A percentile compares a stretch with the other conserved stretches of the same genome.
phyloP scores from a whole-genome alignment of 2,329 filamentous ascomycete species.

The Fusarium domesticum region DNA sequence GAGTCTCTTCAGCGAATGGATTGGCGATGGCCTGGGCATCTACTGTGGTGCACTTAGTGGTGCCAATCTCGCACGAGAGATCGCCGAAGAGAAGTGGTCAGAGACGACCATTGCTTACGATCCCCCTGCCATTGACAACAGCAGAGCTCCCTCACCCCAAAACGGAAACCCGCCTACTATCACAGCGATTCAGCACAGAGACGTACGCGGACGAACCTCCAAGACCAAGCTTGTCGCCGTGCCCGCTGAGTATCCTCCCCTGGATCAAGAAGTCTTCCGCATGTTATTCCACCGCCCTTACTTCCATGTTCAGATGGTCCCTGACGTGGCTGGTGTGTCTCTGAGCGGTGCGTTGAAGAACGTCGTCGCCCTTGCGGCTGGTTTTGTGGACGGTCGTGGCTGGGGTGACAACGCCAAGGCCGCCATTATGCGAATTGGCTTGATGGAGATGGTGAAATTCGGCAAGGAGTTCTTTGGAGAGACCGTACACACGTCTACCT shows the following conservation, averaged over 20 bases:
- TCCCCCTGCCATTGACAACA: constrained; percentile 79
- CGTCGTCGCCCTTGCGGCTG: constrained; percentile 88
- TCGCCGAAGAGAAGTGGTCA: constrained; percentile 92
- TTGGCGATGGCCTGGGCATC: constrained; percentile 85
- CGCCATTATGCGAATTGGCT: constrained; percentile 94
- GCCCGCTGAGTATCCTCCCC: constrained; percentile 76
- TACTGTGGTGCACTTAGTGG: constrained; percentile 95
- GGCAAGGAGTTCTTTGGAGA: constrained; percentile 89
- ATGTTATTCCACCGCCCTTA: constrained; percentile 92
- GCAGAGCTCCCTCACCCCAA: constrained; percentile 61
- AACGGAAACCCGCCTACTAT: constrained; percentile 48
- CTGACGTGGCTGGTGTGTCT: constrained; percentile 94
- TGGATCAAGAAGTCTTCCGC: constrained; percentile 81
- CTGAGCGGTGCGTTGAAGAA: constrained; percentile 95
- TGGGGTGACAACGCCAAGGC: constrained; percentile 99
- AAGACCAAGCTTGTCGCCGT: constrained; percentile 71
- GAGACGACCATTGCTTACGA: constrained; percentile 98
- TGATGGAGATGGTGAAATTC: constrained; percentile 96
- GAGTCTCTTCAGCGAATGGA: constrained; percentile 89
- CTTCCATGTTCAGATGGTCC: constrained; percentile 93
- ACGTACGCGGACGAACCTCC: constrained; percentile 63
- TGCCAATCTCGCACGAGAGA: constrained; percentile 93
- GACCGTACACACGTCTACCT: constrained; percentile 76
- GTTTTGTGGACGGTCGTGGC: constrained; percentile 90
- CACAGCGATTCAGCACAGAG: constrained; percentile 62